phyloP scores from a whole-genome alignment of 2,329 filamentous ascomycete species.

The Epichloe aotearoae region DNA sequence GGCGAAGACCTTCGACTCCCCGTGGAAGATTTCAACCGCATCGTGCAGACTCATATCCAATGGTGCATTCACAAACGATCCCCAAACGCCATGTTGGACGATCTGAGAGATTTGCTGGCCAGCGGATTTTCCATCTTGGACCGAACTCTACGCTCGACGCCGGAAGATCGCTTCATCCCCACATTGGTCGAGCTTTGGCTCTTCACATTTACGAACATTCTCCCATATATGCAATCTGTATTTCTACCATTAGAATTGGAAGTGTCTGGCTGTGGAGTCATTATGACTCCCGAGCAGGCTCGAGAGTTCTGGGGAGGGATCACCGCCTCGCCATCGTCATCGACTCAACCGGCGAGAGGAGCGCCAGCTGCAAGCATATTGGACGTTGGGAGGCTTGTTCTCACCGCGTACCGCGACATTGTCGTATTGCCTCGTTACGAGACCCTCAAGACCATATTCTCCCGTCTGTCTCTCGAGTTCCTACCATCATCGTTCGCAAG shows the following conservation, averaged over 20 bases:
- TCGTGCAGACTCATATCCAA: slow-evolving; percentile 67
- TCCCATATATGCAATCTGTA: slow-evolving; percentile 90
- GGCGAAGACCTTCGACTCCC: slow-evolving; percentile 69
- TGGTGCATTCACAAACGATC: slow-evolving; percentile 63
- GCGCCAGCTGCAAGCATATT: slow-evolving; percentile 44
- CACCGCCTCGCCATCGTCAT: slow-evolving; percentile 27
- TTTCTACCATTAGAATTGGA: slow-evolving; percentile 89
- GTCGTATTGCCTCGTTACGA: slow-evolving; percentile 86
- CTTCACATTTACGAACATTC: slow-evolving; percentile 75
- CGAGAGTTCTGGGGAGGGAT: slow-evolving; percentile 82
- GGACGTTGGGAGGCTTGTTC: slow-evolving; percentile 77
- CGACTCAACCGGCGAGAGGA: slow-evolving; percentile 25
- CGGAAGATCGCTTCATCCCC: slow-evolving; percentile 81
- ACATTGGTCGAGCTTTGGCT: slow-evolving; percentile 90
- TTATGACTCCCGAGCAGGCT: slow-evolving; percentile 67
- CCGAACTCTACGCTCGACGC: slow-evolving; percentile 61
- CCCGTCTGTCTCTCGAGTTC: slow-evolving; percentile 74
- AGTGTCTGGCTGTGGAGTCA: slow-evolving; percentile 68
- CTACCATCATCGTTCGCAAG: slow-evolving; percentile 39
- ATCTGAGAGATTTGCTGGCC: slow-evolving; percentile 59
- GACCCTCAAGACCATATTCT: slow-evolving; percentile 78
- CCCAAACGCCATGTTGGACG: slow-evolving; percentile 59
- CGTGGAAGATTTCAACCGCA: slow-evolving; percentile 69
- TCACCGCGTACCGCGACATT: slow-evolving; percentile 77
- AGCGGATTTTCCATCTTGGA: slow-evolving; percentile 80